phyloP scores from a whole-genome alignment of 2,329 filamentous ascomycete species.

The Penicillium sp. region DNA sequence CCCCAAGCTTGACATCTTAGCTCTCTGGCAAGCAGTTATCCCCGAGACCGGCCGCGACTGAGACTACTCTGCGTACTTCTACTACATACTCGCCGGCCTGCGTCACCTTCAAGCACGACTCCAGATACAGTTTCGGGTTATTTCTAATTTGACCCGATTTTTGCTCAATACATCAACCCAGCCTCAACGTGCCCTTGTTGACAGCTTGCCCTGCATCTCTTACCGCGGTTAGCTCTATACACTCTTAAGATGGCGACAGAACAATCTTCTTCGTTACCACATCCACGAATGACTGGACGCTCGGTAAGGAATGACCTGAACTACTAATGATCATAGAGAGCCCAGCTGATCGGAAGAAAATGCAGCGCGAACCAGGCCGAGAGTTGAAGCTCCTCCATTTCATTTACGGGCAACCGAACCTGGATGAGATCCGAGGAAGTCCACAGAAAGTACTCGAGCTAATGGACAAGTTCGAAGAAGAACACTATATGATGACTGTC shows the following conservation, averaged over 20 bases:
- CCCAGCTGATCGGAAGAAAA: conserved; percentile 1
- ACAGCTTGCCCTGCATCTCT: background rate
- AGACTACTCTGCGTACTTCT: background rate
- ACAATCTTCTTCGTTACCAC: conserved; percentile 4
- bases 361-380: conserved; percentile 65
- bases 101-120: background rate
- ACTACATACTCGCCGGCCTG: background rate
- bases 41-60: conserved; percentile 9
- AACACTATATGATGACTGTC: conserved; percentile 80
- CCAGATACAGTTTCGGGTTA: background rate
- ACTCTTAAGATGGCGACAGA: conserved; percentile 12
- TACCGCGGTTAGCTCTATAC: background rate
- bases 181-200: background rate
- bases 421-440: conserved; percentile 67
- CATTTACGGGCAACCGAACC: conserved; percentile 64
- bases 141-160: background rate
- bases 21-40: conserved; percentile 4
- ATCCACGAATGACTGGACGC: conserved; percentile 9
- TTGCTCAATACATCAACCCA: background rate
- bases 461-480: conserved; percentile 71
- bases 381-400: conserved; percentile 75
- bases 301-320: conserved; percentile 10
- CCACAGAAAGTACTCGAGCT: conserved; percentile 67
- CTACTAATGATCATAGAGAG: background rate
- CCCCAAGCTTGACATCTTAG: background rate